These are phyloP conservation scores for Spergularia marina DNA, from an alignment of 148 eudicot genomes.

Conservation along the genomic window DNA sequence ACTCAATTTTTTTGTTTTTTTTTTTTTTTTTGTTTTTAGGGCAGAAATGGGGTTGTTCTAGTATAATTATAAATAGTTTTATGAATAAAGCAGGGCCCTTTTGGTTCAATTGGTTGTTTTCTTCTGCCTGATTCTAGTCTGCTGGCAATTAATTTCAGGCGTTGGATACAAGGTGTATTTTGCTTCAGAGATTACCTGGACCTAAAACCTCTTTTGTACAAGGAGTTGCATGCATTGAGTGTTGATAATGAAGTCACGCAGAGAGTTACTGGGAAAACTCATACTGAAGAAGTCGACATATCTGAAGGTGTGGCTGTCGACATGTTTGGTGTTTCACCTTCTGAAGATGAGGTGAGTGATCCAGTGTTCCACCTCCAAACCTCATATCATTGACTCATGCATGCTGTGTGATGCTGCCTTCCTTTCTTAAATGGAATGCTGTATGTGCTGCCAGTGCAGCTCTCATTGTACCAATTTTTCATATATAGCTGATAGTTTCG, in stretches of 20 bases:
- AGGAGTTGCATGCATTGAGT: slow-evolving; percentile 7
- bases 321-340: slow-evolving; percentile 68
- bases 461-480: not conserved
- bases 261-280: slow-evolving; percentile 24
- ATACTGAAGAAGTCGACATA: slow-evolving; percentile 62
- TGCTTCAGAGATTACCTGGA: slow-evolving; percentile 14
- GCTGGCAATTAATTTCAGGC: slow-evolving; percentile 46
- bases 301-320: slow-evolving; percentile 78
- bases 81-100: not conserved
- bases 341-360: slow-evolving; percentile 58
- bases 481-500: not conserved
- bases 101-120: not conserved
- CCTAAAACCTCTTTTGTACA: slow-evolving; percentile 19
- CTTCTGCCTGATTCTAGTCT: not conserved
- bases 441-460: not conserved
- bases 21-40: too few species aligned
- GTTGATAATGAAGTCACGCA: slow-evolving; percentile 23
- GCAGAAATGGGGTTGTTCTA: too few species aligned
- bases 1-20: too few species aligned
- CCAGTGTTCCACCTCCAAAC: not conserved
- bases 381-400: not conserved
- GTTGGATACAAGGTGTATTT: slow-evolving; percentile 97
- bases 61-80: too few species aligned
- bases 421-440: too few species aligned
- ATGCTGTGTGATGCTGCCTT: not conserved